Percentiles rank a stretch among this genome's conserved stretches.
phyloP scores from a whole-genome alignment of 2,329 filamentous ascomycete genomes.

The Cladosporium colombiae region DNA sequence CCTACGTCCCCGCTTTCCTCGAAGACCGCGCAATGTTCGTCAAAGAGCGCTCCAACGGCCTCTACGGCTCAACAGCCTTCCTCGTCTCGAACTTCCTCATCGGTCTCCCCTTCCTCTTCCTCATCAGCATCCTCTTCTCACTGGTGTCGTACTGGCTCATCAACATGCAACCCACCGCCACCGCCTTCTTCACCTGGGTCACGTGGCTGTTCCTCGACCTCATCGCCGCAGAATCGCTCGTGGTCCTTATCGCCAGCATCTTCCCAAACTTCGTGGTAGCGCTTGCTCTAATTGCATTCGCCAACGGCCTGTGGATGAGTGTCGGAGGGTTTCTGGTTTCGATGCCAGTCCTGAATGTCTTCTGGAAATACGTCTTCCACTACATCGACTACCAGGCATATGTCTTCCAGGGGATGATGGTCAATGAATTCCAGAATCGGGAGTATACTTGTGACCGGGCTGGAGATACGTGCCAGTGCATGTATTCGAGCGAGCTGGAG shows the following conservation, averaged over 20 bases:
- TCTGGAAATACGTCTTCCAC: conserved; percentile 82
- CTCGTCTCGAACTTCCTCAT: conserved; percentile 77
- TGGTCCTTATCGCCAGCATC: conserved; percentile 70
- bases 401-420: conserved; percentile 89
- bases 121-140: conserved; percentile 74
- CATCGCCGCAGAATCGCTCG: conserved; percentile 76
- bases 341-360: conserved; percentile 69
- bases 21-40: conserved; percentile 71
- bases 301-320: conserved; percentile 85
- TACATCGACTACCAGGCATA: conserved; percentile 85
- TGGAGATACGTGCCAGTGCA: conserved; percentile 59
- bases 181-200: conserved; percentile 73
- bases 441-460: not conserved
- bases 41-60: conserved; percentile 77
- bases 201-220: conserved; percentile 86
- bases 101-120: conserved; percentile 75
- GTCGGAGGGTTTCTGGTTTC: conserved; percentile 79
- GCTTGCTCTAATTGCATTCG: conserved; percentile 76
- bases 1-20: conserved; percentile 78
- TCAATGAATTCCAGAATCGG: conserved; percentile 70
- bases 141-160: conserved; percentile 75
- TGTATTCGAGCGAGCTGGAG: conserved; percentile 64
- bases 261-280: conserved; percentile 77
- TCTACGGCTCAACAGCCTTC: conserved; percentile 72
- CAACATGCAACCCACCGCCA: conserved; percentile 66